A percentile compares a stretch with the other conserved stretches of the same genome.
Evolutionary conservation across 495 filamentous ascomycete genomes (phyloP).

Genomic region (Lasiosphaeria hispida): DNA sequence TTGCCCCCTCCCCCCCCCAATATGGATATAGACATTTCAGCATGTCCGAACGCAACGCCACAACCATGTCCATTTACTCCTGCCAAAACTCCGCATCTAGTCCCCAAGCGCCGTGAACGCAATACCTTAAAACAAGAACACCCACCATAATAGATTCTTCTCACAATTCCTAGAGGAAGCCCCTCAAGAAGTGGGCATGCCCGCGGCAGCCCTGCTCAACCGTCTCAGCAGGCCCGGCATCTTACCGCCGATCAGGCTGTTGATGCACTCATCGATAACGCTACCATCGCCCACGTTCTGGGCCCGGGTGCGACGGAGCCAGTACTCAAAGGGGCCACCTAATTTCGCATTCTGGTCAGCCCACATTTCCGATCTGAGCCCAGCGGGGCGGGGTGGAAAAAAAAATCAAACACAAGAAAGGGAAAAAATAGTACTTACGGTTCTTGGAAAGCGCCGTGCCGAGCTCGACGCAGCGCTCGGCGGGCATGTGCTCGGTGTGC

Average conservation of each 20-base stretch:
- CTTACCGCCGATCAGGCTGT: conserved; percentile 26
- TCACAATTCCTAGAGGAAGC: no score
- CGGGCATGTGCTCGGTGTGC: conserved; percentile 38
- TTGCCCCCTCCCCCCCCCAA: no score
- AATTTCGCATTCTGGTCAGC: conserved; percentile 8
- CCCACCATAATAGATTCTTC: no score
- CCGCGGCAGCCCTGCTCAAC: conserved; percentile 36
- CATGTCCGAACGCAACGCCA: no score
- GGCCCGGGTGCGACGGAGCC: conserved; percentile 36
- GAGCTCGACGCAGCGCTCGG: conserved; percentile 40
- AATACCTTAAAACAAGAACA: no score
- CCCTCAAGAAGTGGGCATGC: conserved; percentile 13
- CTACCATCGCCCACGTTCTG: conserved; percentile 33
- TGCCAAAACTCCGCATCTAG: no score
- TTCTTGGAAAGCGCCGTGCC: conserved; percentile 39
- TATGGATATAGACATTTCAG: no score
- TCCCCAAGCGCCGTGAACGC: no score
- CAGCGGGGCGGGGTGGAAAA: neutral
- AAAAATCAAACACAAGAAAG: neutral
- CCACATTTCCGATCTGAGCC: neutral
- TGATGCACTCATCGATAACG: conserved; percentile 36
- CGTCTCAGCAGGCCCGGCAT: conserved; percentile 35
- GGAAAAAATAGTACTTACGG: conserved; percentile 24
- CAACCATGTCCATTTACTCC: no score
- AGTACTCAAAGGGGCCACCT: conserved; percentile 48